Evolutionary conservation across 495 filamentous ascomycete species (phyloP), one percentile per base, ranked within the genome.

Genomic region (Cercophora sp.): DNA sequence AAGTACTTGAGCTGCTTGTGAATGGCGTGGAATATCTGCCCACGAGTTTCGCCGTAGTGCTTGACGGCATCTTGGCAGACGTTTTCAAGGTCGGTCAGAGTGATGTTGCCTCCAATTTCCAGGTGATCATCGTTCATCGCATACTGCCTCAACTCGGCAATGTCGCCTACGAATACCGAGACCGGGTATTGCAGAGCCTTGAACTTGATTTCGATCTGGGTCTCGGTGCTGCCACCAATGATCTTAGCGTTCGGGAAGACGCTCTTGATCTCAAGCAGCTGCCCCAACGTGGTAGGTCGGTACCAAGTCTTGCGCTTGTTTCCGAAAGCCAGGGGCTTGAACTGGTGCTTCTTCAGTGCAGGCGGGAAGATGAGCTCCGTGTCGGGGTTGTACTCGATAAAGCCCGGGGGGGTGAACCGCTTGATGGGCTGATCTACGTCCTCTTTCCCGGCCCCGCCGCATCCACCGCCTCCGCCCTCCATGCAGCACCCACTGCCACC

Each of bases 171-270:
- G 63, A 86, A 97, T 1, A 98, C 91, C 0, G 90, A 96, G 5
- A 85, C 82, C 9, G 83, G 80, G 65, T 96, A 98, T 59, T 89
- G 83, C 80, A 94, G 83, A 2, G 83, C 89, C 74, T 98, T 97
- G 78, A 98, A 98, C 64, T 96, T 96, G 70, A 95, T 85, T 68
- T 98, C 93, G 47, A 98, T 96, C 66, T 96, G 93, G 0, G 92
- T 97, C 70, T 98, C 93, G 3, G 89, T 95, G 65, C 89, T 95
- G 35, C 93, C 93, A 22, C 91, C 92, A 54, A 98, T 96, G 51
- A 98, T 79, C 70, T 98, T 98, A 2, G 92, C 88, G 4, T 84
- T 82, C 0, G 91, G 93, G 54, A 91, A 85, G 0, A 82, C 82
- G 58, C 73, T 82, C 73, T 96, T 96, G 68, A 98, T 95, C 58